phyloP scores from a whole-genome alignment of 2,329 filamentous ascomycete species.

The Epichloe scottii region DNA sequence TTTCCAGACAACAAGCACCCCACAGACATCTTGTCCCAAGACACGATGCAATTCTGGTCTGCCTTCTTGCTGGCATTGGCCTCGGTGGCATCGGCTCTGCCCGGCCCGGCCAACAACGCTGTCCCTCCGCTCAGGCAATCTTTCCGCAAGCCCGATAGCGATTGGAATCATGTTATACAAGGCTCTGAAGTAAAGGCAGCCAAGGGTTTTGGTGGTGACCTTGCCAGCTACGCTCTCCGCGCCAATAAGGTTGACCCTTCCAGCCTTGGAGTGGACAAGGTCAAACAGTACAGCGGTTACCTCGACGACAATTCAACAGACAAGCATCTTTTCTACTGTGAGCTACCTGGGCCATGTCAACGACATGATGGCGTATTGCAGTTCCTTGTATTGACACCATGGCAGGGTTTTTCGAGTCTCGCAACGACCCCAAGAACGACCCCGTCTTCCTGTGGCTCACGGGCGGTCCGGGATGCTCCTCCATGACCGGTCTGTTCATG shows the following conservation, averaged over 20 bases:
- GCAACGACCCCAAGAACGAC: constrained; percentile 93
- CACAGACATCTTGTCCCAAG: no score
- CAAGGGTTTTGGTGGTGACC: constrained; percentile 62
- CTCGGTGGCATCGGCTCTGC: background rate
- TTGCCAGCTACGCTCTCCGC: constrained; percentile 78
- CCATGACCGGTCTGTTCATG: constrained; percentile 91
- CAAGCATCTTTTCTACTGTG: constrained; percentile 98
- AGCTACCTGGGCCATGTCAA: constrained; percentile 22
- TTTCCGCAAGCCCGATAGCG: constrained; percentile 57
- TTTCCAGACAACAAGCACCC: no score
- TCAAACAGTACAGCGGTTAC: constrained; percentile 98
- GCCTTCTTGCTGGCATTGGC: background rate
- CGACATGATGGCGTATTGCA: no score
- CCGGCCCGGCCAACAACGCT: background rate
- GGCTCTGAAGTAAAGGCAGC: constrained; percentile 73
- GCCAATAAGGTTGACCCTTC: constrained; percentile 85
- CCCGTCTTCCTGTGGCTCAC: constrained; percentile 93
- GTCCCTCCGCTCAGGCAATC: background rate
- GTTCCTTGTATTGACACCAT: no score
- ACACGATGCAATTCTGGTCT: background rate
- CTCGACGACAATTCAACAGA: constrained; percentile 92
- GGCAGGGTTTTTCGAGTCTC: constrained; percentile 96
- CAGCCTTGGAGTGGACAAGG: constrained; percentile 72
- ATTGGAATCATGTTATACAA: constrained; percentile 87
- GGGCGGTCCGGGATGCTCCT: constrained; percentile 93